Evolutionary conservation across 371 early-diverging fungal genomes (phyloP), one percentile per base, ranked within the genome.

Genomic region (Mortierella sp.): DNA sequence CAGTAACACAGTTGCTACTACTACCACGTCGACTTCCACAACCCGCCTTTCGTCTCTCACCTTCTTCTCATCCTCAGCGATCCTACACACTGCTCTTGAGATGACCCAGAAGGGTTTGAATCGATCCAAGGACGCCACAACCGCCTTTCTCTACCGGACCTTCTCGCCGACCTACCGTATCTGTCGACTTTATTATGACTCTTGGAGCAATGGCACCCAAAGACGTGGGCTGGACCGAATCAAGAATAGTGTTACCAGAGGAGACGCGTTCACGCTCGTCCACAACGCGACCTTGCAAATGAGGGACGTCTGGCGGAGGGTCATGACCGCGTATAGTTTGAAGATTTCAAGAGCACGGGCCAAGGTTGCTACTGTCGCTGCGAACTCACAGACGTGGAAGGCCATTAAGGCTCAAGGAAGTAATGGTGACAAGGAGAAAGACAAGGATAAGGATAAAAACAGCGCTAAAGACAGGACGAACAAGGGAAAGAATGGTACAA

Each of bases 121-220:
- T 24, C 53, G 39, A 19, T 56, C 70, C 37, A 60, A 53, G 28
- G 56, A 65, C 6, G 64, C 69, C 4, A 76, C 76, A 4, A 50
- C 56, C 15, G 70, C 65, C 19, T 76, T 76, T 43, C 26, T 76
- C 4, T 76, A 76, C 48, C 21, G 76, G 41, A 76, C 76, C 14
- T 76, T 76, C 47, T 76, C 76, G 17, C 76, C 76, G 2, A 76
- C 70, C 15, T 76, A 76, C 51, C 65, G 76, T 2, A 15, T 69
- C 12, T 56, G 65, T 6, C 31, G 43, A 6, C 42, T 76, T 17
- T 76, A 76, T 49, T 30, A 54, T 1, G 53, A 61, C 7, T 76
- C 76, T 7, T 76, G 61, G 61, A 44, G 24, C 15, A 61, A 76
- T 32, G 76, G 76, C 1, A 52, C 65, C 0, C 76, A 76, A 27